phyloP scores from a whole-genome alignment of 108 stramenopile genomes.

The Bacterosira constricta region DNA sequence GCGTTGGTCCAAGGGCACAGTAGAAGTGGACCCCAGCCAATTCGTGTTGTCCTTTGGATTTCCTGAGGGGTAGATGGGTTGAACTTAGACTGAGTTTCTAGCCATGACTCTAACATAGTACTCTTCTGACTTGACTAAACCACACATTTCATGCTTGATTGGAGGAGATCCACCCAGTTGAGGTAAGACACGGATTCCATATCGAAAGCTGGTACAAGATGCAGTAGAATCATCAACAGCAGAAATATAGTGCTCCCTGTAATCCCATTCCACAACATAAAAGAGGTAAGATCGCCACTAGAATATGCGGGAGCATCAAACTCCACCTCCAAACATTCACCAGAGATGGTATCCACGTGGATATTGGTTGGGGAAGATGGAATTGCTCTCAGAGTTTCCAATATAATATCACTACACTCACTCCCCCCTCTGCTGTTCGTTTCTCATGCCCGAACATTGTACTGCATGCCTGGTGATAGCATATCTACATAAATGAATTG shows the following conservation, averaged over 20 bases:
- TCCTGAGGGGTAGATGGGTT: conserved; percentile 54
- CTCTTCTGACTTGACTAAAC: conserved; percentile 40
- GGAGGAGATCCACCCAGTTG: conserved; percentile 52
- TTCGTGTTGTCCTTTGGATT: conserved; percentile 56
- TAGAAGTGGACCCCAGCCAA: conserved; percentile 39
- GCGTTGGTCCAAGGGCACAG: conserved; percentile 58
- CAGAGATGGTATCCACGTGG: conserved; percentile 17
- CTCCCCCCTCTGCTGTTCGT: conserved; percentile 60
- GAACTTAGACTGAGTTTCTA: conserved; percentile 54
- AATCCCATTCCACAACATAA: conserved; percentile 78
- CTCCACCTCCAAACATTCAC: conserved; percentile 39
- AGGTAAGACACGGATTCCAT: conserved; percentile 53
- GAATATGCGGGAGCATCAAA: conserved; percentile 58
- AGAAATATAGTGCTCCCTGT: conserved; percentile 34
- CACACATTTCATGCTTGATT: conserved; percentile 51
- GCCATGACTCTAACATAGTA: conserved; percentile 73
- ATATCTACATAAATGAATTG: conserved; percentile 54
- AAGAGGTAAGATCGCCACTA: conserved; percentile 53
- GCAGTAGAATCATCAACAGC: conserved; percentile 39
- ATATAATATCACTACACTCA: conserved; percentile 23
- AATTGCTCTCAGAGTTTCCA: conserved; percentile 24
- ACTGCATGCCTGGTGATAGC: conserved; percentile 51
- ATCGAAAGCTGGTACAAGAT: conserved; percentile 46
- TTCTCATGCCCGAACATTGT: conserved; percentile 58
- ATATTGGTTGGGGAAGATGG: conserved; percentile 34